phyloP scores from a whole-genome alignment of 2,329 filamentous ascomycete species.

The Penicillium sp. region DNA sequence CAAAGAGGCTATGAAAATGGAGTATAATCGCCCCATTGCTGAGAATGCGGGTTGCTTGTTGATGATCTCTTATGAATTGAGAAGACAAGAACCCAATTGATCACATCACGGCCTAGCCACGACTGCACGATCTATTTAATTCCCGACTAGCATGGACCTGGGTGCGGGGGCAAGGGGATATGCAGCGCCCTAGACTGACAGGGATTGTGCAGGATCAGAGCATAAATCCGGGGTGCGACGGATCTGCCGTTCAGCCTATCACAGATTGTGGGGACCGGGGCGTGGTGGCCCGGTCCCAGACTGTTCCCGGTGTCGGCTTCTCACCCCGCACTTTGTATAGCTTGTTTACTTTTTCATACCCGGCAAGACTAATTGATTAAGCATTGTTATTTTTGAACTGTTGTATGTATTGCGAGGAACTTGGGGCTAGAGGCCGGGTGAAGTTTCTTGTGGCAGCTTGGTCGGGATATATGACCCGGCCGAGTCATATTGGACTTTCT shows the following conservation, averaged over 20 bases:
- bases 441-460: too few species aligned
- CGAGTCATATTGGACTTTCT: too few species aligned
- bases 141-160: background rate
- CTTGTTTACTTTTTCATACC: too few species aligned
- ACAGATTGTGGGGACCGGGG: background rate
- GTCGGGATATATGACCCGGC: too few species aligned
- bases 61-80: background rate
- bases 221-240: background rate
- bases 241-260: background rate
- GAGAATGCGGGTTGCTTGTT: background rate
- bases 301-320: too few species aligned
- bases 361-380: too few species aligned
- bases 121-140: background rate
- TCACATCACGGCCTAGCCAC: background rate
- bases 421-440: too few species aligned
- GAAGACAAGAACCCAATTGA: background rate
- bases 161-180: background rate
- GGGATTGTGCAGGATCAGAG: background rate
- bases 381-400: too few species aligned
- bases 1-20: constrained; percentile 41
- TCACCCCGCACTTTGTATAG: too few species aligned
- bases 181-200: background rate
- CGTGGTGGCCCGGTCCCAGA: too few species aligned
- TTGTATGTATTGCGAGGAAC: too few species aligned
- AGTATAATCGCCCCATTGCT: constrained; percentile 43